Evolutionary conservation across 805 yeast species (phyloP).

Genomic region (Nakazawaea populi): DNA sequence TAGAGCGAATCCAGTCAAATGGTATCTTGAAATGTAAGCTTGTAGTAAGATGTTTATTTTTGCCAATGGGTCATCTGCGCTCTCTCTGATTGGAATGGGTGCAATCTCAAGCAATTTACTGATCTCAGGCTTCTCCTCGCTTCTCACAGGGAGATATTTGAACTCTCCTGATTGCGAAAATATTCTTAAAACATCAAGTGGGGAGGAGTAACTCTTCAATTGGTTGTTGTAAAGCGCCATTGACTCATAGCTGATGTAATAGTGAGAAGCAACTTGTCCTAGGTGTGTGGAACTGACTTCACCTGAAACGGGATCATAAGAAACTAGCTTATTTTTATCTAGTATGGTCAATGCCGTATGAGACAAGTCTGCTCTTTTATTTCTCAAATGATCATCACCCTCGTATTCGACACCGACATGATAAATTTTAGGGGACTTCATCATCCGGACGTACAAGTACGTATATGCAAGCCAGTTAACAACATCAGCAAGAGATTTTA

Average conservation of each 20-base stretch:
- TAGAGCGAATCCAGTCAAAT: slow-evolving; percentile 82
- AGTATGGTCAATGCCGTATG: slow-evolving; percentile 72
- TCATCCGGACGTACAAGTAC: slow-evolving; percentile 76
- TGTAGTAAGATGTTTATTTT: slow-evolving; percentile 80
- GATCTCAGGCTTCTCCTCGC: slow-evolving; percentile 77
- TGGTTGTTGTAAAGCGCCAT: slow-evolving; percentile 60
- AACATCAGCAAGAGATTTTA: slow-evolving; percentile 59
- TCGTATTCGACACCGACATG: slow-evolving; percentile 65
- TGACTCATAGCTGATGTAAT: slow-evolving; percentile 72
- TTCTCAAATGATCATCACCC: slow-evolving; percentile 39
- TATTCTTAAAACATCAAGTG: slow-evolving; percentile 69
- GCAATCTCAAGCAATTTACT: slow-evolving; percentile 60
- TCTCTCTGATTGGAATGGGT: slow-evolving; percentile 83
- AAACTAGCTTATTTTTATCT: slow-evolving; percentile 48
- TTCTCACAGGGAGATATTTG: slow-evolving; percentile 74
- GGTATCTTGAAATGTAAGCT: slow-evolving; percentile 73
- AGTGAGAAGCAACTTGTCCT: slow-evolving; percentile 83
- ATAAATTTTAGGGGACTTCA: slow-evolving; percentile 64
- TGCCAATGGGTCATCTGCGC: slow-evolving; percentile 62
- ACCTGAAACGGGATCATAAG: slow-evolving; percentile 49
- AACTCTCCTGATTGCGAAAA: slow-evolving; percentile 86
- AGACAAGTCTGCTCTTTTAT: slow-evolving; percentile 58
- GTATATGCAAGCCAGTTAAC: slow-evolving; percentile 75
- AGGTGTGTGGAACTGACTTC: slow-evolving; percentile 54
- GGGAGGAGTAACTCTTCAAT: slow-evolving; percentile 57